Percentiles rank a stretch among this genome's conserved stretches.
Evolutionary conservation across 2,329 filamentous ascomycete genomes (phyloP).

Genomic region (Gyromitra esculenta): DNA sequence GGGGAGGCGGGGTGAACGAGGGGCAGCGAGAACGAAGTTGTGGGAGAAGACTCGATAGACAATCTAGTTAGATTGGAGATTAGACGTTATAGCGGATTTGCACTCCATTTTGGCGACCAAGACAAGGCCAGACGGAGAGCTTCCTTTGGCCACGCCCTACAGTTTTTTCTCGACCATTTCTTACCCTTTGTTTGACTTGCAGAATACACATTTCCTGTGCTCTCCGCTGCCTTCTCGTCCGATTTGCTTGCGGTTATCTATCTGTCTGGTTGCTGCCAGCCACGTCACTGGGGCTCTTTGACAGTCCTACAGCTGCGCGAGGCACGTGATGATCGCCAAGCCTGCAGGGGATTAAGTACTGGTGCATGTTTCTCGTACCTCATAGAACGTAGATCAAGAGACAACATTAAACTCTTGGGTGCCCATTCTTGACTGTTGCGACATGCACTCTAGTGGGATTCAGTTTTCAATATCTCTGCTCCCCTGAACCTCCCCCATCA

Average conservation of each 20-base stretch:
- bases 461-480: too few species aligned
- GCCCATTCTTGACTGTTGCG: too few species aligned
- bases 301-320: constrained; percentile 11
- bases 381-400: background rate
- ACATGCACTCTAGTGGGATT: too few species aligned
- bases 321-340: constrained; percentile 44
- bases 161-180: background rate
- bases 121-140: constrained; percentile 29
- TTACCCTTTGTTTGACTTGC: constrained; percentile 1
- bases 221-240: background rate
- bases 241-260: background rate
- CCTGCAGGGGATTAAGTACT: background rate
- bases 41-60: constrained; percentile 16
- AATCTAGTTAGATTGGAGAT: constrained; percentile 23
- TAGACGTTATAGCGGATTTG: constrained; percentile 12
- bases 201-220: background rate
- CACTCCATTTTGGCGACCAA: background rate
- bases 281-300: constrained; percentile 37
- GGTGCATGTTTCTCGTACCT: background rate
- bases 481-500: too few species aligned
- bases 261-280: constrained; percentile 27
- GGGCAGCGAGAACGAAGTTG: background rate
- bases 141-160: constrained; percentile 25
- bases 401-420: background rate
- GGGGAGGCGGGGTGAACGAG: constrained; percentile 12